Evolutionary conservation across 768 basidiomycete species (phyloP), one percentile per base, ranked within the genome.

Genomic region (Rubroboletus pulcherrimus): DNA sequence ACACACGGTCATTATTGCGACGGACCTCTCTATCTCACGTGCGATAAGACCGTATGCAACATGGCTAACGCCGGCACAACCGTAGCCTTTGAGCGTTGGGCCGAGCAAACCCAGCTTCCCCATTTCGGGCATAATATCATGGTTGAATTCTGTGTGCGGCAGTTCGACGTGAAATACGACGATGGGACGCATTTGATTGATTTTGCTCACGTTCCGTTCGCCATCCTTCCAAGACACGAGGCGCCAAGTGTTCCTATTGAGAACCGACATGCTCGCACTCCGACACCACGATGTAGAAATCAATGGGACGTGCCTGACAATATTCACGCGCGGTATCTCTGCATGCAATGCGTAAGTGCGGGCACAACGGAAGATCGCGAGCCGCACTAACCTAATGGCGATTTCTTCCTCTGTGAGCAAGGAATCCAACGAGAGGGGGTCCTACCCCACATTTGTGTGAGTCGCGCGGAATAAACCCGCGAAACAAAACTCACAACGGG

Each of bases 11-110:
- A 43, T 26, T 19, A 31, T 42, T 17, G 15, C 24, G 7, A 63
- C 75, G 17, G 39, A 90, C 93, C 92, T 79, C 73, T 98, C 96
- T 4, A 98, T 87, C 71, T 98, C 96, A 39, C 96, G 79, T 4
- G 93, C 91, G 63, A 98, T 90, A 29, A 98, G 78, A 6, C 96
- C 96, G 60, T 98, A 98, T 1, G 96, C 90, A 11, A 98, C 94
- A 63, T 86, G 88, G 63, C 87, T 90, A 17, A 84, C 86, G 21
- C 96, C 95, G 0, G 96, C 95, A 66, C 96, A 98, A 24, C 91
- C 93, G 60, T 97, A 97, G 0, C 93, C 95, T 55, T 87, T 71
- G 60, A 98, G 98, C 0, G 95, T 98, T 2, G 95, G 86, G 0
- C 96, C 96, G 1, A 98, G 78, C 14, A 98, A 74, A 2, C 96